A percentile compares a stretch with the other conserved stretches of the same genome.
Conservation (phyloP, 1,284 basidiomycete species). For the Pholiota adiposa region DNA sequence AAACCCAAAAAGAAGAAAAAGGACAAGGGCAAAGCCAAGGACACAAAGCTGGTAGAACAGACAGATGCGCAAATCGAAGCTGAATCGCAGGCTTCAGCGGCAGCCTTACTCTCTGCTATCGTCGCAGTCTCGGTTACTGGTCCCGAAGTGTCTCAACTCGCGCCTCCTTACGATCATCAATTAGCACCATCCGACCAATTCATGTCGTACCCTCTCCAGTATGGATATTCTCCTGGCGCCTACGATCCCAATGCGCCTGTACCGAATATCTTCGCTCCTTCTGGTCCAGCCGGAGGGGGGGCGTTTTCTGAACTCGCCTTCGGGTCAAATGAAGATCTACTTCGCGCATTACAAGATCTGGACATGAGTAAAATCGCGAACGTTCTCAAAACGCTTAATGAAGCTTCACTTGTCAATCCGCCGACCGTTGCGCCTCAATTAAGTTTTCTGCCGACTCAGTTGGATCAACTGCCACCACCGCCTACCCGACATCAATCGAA, state of each 20-base stretch:
- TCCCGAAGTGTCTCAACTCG: slow-evolving; percentile 30
- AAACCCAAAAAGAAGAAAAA: slow-evolving; percentile 35
- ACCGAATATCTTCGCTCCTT: slow-evolving; percentile 30
- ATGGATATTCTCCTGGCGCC: slow-evolving; percentile 30
- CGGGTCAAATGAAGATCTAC: slow-evolving; percentile 71
- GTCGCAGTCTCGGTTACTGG: slow-evolving; percentile 56
- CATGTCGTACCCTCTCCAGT: slow-evolving; percentile 30
- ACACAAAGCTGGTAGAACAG: slow-evolving; percentile 30
- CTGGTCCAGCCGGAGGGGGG: slow-evolving; percentile 17
- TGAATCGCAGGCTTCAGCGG: slow-evolving; percentile 45
- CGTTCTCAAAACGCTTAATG: slow-evolving; percentile 65
- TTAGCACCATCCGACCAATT: slow-evolving; percentile 25
- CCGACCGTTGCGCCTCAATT: slow-evolving; percentile 28
- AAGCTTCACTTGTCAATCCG: slow-evolving; percentile 41
- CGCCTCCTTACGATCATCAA: slow-evolving; percentile 19
- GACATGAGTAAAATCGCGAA: slow-evolving; percentile 72
- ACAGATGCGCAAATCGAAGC: slow-evolving; percentile 33
- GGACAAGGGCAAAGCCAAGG: slow-evolving; percentile 43
- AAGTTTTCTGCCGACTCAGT: slow-evolving; percentile 37
- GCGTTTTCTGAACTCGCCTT: slow-evolving; percentile 48
- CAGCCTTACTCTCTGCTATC: slow-evolving; percentile 66
- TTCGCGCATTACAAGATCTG: slow-evolving; percentile 70
- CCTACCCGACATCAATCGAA: slow-evolving; percentile 34
- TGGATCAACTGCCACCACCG: slow-evolving; percentile 25
- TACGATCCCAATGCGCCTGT: slow-evolving; percentile 31